Evolutionary conservation across 176 grass and related monocot genomes (phyloP).

Genomic region (Avena eriantha): DNA sequence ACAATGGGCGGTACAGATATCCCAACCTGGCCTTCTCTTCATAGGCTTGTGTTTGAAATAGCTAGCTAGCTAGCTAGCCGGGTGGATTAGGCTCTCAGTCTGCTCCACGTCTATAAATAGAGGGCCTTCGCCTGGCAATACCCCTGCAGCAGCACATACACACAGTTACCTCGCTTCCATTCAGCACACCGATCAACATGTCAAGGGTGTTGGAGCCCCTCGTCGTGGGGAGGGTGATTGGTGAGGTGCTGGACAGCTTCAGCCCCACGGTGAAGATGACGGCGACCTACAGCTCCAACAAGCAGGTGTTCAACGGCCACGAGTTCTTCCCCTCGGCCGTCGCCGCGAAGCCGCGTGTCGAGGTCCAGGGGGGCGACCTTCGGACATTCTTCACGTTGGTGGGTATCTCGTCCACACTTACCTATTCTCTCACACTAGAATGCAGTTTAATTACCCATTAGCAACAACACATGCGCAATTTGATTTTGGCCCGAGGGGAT

Average conservation of each 20-base stretch:
- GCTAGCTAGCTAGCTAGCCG: not conserved
- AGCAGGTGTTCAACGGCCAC: conserved; percentile 3
- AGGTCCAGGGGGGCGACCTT: not conserved
- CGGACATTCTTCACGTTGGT: conserved; percentile 10
- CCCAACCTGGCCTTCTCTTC: not conserved
- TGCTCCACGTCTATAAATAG: not conserved
- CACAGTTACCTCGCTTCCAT: not conserved
- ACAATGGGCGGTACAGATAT: not conserved
- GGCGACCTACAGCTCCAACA: not conserved
- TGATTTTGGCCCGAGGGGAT: not conserved
- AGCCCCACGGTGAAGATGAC: conserved; percentile 12
- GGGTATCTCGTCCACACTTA: not conserved
- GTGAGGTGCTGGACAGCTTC: conserved; percentile 3
- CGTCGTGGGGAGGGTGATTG: not conserved
- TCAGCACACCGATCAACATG: not conserved
- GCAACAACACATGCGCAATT: not conserved
- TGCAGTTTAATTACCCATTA: not conserved
- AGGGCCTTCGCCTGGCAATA: not conserved
- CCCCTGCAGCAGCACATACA: not conserved
- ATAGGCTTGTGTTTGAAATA: not conserved
- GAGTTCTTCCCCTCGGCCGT: not conserved
- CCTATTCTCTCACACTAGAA: not conserved
- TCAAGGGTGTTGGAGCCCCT: not conserved
- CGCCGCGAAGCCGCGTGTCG: not conserved
- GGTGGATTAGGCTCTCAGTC: not conserved